Percentiles rank a stretch among this genome's conserved stretches.
phyloP scores from a whole-genome alignment of 148 eudicot genomes.

The Cornus controversa region DNA sequence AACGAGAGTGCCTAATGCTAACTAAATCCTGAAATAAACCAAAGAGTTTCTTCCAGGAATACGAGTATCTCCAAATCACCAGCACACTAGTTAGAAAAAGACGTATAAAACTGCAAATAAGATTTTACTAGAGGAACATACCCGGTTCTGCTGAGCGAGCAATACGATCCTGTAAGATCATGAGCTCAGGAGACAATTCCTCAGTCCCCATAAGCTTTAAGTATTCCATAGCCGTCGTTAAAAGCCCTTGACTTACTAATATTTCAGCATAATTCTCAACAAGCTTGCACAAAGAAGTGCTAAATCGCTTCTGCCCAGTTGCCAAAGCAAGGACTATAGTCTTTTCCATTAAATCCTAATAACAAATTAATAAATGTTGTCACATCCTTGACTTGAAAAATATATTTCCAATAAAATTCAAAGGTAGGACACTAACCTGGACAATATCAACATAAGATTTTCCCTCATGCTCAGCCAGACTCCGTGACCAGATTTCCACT shows the following conservation, averaged over 20 bases:
- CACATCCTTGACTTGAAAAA: neutral
- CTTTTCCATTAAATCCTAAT: conserved; percentile 96
- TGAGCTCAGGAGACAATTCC: conserved; percentile 83
- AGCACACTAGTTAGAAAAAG: neutral
- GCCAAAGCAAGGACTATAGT: conserved; percentile 90
- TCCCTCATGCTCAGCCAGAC: conserved; percentile 55
- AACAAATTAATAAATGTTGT: neutral
- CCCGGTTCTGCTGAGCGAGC: conserved; percentile 72
- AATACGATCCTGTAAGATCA: conserved; percentile 81
- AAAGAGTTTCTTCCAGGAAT: neutral
- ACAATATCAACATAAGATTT: conserved; percentile 85
- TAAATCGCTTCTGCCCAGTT: conserved; percentile 84
- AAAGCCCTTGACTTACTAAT: conserved; percentile 96
- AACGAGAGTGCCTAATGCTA: too few relatives aligned
- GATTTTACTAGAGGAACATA: conserved; percentile 13
- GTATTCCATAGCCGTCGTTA: conserved; percentile 88
- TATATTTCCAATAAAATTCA: neutral
- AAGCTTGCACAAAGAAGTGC: conserved; percentile 83
- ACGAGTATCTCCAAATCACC: neutral
- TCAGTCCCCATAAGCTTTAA: conserved; percentile 78
- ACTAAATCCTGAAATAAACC: neutral
- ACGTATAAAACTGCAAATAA: neutral
- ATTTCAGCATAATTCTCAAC: conserved; percentile 96
- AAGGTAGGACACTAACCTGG: conserved; percentile 44
- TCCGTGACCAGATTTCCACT: conserved; percentile 84